A percentile compares a stretch with the other conserved stretches of the same genome.
Conservation (phyloP, 1,284 basidiomycete genomes). For the Naganishia liquefaciens region DNA sequence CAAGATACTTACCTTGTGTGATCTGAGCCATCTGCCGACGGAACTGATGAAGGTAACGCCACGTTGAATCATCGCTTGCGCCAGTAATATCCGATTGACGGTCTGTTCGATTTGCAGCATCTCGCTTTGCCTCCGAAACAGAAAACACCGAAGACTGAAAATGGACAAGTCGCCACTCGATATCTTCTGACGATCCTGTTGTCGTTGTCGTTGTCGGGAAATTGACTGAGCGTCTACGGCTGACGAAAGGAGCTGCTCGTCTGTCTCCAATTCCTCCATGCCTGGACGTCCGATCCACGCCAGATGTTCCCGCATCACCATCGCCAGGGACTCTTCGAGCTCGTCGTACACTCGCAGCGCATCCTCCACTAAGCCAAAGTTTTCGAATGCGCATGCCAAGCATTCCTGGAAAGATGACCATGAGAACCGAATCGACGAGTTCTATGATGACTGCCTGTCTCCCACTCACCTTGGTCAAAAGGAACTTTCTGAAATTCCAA, state of each 20-base stretch:
- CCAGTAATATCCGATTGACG: neutral
- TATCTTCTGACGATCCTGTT: slow-evolving; percentile 17
- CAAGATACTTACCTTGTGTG: slow-evolving; percentile 14
- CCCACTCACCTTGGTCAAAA: slow-evolving; percentile 77
- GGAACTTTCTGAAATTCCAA: slow-evolving; percentile 97
- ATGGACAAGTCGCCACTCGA: slow-evolving; percentile 62
- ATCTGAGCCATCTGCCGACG: slow-evolving; percentile 27
- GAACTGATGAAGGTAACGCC: slow-evolving; percentile 17
- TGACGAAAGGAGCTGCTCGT: neutral
- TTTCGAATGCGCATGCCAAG: slow-evolving; percentile 86
- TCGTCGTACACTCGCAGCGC: slow-evolving; percentile 87
- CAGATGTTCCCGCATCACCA: slow-evolving; percentile 67
- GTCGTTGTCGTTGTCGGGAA: neutral
- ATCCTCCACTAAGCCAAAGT: slow-evolving; percentile 84
- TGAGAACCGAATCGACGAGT: slow-evolving; percentile 10
- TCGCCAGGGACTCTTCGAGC: slow-evolving; percentile 63
- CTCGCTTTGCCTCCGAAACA: slow-evolving; percentile 72
- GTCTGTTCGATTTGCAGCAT: slow-evolving; percentile 11
- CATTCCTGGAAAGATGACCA: slow-evolving; percentile 69
- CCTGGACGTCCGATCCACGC: slow-evolving; percentile 88
- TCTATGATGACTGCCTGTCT: neutral
- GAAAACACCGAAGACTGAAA: slow-evolving; percentile 90
- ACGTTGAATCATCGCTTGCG: slow-evolving; percentile 5
- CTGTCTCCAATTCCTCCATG: slow-evolving; percentile 6
- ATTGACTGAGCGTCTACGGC: neutral